Evolutionary conservation across 768 basidiomycete species (phyloP).

Genomic region (Grammothele lineata): DNA sequence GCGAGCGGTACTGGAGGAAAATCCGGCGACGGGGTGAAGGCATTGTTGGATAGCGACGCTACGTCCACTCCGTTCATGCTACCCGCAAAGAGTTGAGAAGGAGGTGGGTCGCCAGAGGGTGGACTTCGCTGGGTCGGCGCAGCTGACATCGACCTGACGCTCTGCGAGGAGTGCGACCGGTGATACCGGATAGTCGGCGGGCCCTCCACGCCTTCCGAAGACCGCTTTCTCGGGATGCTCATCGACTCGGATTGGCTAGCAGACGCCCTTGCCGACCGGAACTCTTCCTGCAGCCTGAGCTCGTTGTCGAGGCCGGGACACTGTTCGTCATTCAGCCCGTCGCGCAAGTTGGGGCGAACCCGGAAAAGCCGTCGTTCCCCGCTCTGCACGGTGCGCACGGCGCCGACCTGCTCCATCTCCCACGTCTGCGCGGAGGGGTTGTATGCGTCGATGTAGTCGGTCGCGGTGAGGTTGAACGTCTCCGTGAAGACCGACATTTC

Average conservation of each 20-base stretch:
- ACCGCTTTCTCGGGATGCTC: neutral
- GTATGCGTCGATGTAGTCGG: conserved; percentile 60
- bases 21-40: no score
- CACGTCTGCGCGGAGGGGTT: conserved; percentile 51
- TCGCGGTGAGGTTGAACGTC: conserved; percentile 48
- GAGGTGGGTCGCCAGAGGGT: no score
- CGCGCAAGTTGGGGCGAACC: conserved; percentile 52
- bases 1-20: no score
- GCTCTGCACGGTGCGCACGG: conserved; percentile 53
- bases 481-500: conserved; percentile 46
- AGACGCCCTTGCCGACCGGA: no score
- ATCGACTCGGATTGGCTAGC: no score
- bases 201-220: neutral
- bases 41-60: no score
- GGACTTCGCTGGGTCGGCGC: no score
- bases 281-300: conserved; percentile 39
- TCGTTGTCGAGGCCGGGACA: conserved; percentile 56
- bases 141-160: no score
- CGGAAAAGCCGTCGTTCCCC: conserved; percentile 64
- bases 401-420: conserved; percentile 61
- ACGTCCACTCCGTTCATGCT: no score
- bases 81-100: no score
- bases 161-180: neutral
- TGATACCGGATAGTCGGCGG: neutral
- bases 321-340: conserved; percentile 53